Conservation (phyloP, 2,329 filamentous ascomycete genomes). For the Periconia macrospinosa region DNA sequence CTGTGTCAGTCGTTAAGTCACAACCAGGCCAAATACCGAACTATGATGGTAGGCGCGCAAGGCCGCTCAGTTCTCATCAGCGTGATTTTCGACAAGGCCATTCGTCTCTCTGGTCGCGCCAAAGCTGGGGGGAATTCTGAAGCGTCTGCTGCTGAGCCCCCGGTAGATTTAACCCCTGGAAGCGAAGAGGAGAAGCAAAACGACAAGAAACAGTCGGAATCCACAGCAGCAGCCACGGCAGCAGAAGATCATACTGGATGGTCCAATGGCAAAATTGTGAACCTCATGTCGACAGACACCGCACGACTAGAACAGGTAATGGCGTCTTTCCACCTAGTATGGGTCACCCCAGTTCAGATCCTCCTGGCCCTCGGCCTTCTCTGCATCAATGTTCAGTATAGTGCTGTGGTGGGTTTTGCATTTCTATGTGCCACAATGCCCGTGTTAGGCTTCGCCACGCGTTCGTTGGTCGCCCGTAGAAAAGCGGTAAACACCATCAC, state of each 20-base stretch:
- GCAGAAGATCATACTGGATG: constrained; percentile 77
- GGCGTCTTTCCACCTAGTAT: constrained; percentile 87
- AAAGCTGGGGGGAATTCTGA: constrained; percentile 72
- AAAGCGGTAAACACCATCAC: constrained; percentile 88
- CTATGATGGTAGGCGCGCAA: constrained; percentile 90
- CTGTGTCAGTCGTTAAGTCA: constrained; percentile 76
- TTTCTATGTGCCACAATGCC: constrained; percentile 79
- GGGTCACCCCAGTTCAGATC: constrained; percentile 81
- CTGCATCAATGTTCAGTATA: constrained; percentile 85
- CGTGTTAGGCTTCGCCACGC: constrained; percentile 74
- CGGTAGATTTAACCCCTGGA: constrained; percentile 52
- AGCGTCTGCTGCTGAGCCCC: constrained; percentile 46
- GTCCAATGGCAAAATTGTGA: constrained; percentile 89
- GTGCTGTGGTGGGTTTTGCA: constrained; percentile 83
- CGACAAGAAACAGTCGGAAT: constrained; percentile 44
- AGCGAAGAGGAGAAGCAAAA: constrained; percentile 55
- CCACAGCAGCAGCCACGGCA: constrained; percentile 40
- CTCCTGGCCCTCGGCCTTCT: constrained; percentile 79
- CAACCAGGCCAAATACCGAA: constrained; percentile 90
- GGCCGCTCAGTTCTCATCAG: constrained; percentile 78
- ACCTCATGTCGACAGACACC: constrained; percentile 93
- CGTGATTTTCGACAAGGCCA: constrained; percentile 87
- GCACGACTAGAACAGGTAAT: constrained; percentile 89
- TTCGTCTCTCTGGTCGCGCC: constrained; percentile 84
- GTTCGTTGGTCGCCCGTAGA: constrained; percentile 73